Evolutionary conservation across 805 yeast species (phyloP), one percentile per base, ranked within the genome.

Genomic region (Candida gorgasii): DNA sequence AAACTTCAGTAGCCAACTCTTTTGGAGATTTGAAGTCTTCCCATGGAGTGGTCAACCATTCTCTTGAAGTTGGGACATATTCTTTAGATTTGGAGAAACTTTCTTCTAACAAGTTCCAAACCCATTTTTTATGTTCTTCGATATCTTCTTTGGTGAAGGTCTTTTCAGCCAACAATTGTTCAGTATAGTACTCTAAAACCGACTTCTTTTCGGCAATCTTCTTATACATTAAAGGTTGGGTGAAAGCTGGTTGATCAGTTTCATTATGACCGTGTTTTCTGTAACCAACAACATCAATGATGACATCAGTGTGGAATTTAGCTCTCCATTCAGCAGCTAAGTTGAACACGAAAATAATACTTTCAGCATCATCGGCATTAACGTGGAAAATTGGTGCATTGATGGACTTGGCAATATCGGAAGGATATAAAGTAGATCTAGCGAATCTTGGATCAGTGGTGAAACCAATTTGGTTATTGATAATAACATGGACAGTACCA

Each of bases 381-480:
- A 93, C 98, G 70, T 93, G 99, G 95, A 93, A 93, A 58, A 93
- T 89, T 49, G 99, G 99, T 17, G 98, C 97, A 63, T 92, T 90
- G 67, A 89, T 86, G 26, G 96, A 76, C 75, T 93, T 93, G 57
- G 97, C 98, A 62, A 93, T 79, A 75, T 93, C 99, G 17, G 97
- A 86, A 58, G 99, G 97, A 69, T 93, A 93, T 59, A 95, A 92
- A 37, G 99, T 93, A 18, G 98, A 92, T 76, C 99, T 86, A 27
- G 97, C 89, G 58, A 85, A 84, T 74, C 96, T 81, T 53, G 99
- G 99, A 66, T 93, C 98, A 40, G 99, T 93, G 53, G 99, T 93
- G 81, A 93, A 93, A 69, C 99, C 99, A 66, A 93, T 92, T 79
- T 93, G 99, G 75, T 93, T 93, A 73, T 93, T 93, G 51, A 93